Base-by-base conservation (phyloP, 441 rosid genomes). In the Adansonia gregorii region DNA sequence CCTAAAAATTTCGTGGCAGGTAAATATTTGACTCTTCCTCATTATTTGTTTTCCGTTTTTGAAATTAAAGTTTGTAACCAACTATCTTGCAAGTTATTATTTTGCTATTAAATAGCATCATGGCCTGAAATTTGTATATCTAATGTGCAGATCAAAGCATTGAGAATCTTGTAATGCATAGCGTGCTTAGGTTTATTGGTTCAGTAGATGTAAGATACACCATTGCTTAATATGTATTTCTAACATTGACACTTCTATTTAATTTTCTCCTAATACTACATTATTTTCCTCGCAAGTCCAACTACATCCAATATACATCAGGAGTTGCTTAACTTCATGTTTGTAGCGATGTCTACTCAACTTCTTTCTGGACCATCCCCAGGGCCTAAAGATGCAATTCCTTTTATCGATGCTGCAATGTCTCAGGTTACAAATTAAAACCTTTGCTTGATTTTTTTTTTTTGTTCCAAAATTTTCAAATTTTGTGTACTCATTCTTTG, bases 361-460 rank as follows among this genome's bases (percentile, higher is more conserved):
- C 98, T 96, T 84, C 93, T 84, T 59, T 92, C 86, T 51, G 94
- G 91, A 24, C 95, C 97, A 73, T 82, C 94, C 59, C 97, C 94
- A 9, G 94, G 94, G 79, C 89, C 88, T 22, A 77, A 84, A 56
- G 96, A 94, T 82, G 87, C 80, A 39, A 93, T 93, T 74, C 98
- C 98, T 73, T 94, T 96, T 82, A 86, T 91, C 77, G 97, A 96
- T 75, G 97, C 97, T 43, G 96, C 96, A 75, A 92, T 93, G 95
- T 77, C 93, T 79, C 95, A 96, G 98, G 99, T 96, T 70, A 80
- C 75, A 65, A 3, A 24, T 60, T 68, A 39, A 24, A 59, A 70
- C 51, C 69, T 77, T 73, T 15, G 67, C 39, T 27, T 9, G 27
- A n/a, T n/a, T n/a, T n/a, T n/a, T n/a, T n/a, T 1, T 43, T 35